Conservation (phyloP, 768 basidiomycete species). For the Suillus bovinus region DNA sequence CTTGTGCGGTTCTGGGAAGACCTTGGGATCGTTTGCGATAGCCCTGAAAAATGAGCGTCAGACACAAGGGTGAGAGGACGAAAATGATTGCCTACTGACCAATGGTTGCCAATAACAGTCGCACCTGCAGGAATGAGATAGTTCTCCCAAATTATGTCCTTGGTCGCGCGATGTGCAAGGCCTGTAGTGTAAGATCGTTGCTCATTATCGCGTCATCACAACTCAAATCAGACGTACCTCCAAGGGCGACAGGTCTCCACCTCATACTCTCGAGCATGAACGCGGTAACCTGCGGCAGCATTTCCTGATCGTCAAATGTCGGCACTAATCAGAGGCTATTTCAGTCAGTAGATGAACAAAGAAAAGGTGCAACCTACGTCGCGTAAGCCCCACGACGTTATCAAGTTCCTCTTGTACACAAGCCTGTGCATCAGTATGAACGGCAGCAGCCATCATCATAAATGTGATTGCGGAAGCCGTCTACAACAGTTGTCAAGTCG, state of each 20-base stretch:
- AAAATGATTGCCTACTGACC: slow-evolving; percentile 24
- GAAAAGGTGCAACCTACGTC: slow-evolving; percentile 15
- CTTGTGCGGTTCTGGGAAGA: no score
- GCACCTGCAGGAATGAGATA: slow-evolving; percentile 44
- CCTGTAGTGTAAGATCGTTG: slow-evolving; percentile 35
- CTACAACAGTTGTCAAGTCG: slow-evolving; percentile 15
- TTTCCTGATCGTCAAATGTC: no score
- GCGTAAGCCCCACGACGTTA: slow-evolving; percentile 45
- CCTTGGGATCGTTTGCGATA: no score
- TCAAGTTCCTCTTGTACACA: no score
- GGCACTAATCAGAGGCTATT: slow-evolving; percentile 28
- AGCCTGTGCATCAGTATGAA: no score
- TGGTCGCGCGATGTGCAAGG: slow-evolving; percentile 61
- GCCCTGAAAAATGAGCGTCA: no score
- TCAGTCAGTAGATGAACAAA: neutral
- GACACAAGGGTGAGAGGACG: neutral
- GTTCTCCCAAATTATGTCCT: slow-evolving; percentile 45
- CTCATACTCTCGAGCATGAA: slow-evolving; percentile 38
- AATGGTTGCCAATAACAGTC: slow-evolving; percentile 39
- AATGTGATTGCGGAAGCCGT: no score
- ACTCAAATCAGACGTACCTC: slow-evolving; percentile 20
- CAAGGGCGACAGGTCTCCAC: slow-evolving; percentile 38
- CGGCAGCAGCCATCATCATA: no score
- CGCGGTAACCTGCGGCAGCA: no score
- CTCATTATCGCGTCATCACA: neutral